These are phyloP conservation scores for Chlorella sp. DNA, from an alignment of 139 green algal species.

Conservation along the genomic window DNA sequence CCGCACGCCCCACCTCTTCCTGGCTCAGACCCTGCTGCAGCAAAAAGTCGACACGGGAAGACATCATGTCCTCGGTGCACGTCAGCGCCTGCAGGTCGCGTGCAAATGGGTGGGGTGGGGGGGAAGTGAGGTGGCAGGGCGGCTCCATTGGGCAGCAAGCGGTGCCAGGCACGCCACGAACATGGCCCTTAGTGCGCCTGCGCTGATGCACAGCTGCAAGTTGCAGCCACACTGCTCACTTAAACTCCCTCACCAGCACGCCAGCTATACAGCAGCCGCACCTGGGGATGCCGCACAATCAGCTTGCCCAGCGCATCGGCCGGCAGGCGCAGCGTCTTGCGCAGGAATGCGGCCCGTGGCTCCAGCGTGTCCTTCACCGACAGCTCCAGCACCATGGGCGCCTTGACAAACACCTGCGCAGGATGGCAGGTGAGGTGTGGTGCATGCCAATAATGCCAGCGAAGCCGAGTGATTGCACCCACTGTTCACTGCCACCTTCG, in stretches of 20 bases:
- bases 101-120: no score
- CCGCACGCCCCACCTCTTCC: slow-evolving; percentile 53
- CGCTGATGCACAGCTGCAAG: neutral
- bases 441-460: no score
- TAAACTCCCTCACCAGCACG: neutral
- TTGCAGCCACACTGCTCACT: no score
- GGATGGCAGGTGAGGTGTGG: neutral
- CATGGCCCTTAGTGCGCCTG: neutral
- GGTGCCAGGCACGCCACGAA: neutral
- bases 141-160: neutral
- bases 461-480: no score
- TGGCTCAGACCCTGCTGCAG: slow-evolving; percentile 38
- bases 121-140: neutral
- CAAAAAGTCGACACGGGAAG: slow-evolving; percentile 60
- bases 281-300: slow-evolving; percentile 57
- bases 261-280: slow-evolving; percentile 9
- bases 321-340: slow-evolving; percentile 35
- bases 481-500: no score
- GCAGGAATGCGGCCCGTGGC: slow-evolving; percentile 61
- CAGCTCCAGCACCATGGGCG: slow-evolving; percentile 65
- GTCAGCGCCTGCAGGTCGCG: slow-evolving; percentile 59
- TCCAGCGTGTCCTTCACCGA: slow-evolving; percentile 58
- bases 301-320: slow-evolving; percentile 57
- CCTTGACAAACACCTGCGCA: slow-evolving; percentile 47
- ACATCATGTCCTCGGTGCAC: slow-evolving; percentile 65